Base-by-base conservation (phyloP, 1,139 yeast genomes). In the Taphrina populina region DNA sequence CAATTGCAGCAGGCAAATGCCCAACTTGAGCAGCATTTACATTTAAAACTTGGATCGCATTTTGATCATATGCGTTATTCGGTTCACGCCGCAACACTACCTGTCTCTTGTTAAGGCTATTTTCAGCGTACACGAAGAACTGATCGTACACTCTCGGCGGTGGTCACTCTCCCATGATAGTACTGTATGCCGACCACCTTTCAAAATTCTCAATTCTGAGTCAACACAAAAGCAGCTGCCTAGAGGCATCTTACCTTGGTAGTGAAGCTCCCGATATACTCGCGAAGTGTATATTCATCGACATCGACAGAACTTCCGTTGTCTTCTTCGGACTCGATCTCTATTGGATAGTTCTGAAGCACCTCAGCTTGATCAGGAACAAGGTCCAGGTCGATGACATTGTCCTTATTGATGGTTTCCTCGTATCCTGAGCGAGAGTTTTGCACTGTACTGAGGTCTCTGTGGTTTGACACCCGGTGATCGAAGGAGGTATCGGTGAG, bases 11-110 rank as follows among this genome's bases (percentile, higher is more conserved):
- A 15, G 59, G 58, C 11, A 58, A 37, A n/a, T 56, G 51, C 2
- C 60, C 60, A 24, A 58, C 44, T 26, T 56, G 58, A 7, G 19
- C 40, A n/a, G 20, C 33, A 13, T 39, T 40, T 23, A 41, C 33
- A 8, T 41, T 32, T 7, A 33, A 49, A 23, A 57, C 59, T 20
- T 56, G 57, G 15, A 58, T 34, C 5, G 60, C 58, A 32, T 57
- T 46, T 5, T 29, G 17, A 35, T 58, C 59, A 34, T 44, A 39
- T 8, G 13, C 26, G 23, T 57, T 58, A 6, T 35, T 19, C 8
- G 47, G 51, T 10, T 58, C 59, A 1, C 61, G 52, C 17, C 37
- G 37, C 3, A 56, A 34, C 10, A 20, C 13, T 11, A 58, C 60
- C 56, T 52, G 30, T 24, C 17, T 5, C 21, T 11, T 27, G 30